A percentile compares a stretch with the other conserved stretches of the same genome.
Evolutionary conservation across 2,329 filamentous ascomycete species (phyloP).

Genomic region (Exophiala dermatitidis): DNA sequence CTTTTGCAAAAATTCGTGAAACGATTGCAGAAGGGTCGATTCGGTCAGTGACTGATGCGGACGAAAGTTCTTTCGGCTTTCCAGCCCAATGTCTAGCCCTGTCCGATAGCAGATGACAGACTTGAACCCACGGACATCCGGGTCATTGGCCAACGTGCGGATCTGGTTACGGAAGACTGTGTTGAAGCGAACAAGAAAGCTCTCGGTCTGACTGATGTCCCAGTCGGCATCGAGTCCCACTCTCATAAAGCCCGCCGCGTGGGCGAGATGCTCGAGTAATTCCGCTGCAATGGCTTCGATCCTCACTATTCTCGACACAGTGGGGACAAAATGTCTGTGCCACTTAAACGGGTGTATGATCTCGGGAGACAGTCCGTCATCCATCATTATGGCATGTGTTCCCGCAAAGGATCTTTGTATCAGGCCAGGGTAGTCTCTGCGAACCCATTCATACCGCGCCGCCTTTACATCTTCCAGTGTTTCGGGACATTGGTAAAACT

Average conservation of each 20-base stretch:
- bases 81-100: conserved; percentile 53
- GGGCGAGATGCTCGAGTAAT: conserved; percentile 49
- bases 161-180: conserved; percentile 50
- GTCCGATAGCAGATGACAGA: conserved; percentile 75
- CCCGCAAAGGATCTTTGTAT: conserved; percentile 60
- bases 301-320: conserved; percentile 63
- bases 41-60: conserved; percentile 26
- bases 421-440: conserved; percentile 50
- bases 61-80: conserved; percentile 27
- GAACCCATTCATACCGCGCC: conserved; percentile 43
- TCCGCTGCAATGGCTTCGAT: conserved; percentile 66
- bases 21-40: conserved; percentile 21
- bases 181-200: conserved; percentile 37
- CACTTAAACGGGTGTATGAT: conserved; percentile 54
- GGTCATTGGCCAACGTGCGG: conserved; percentile 52
- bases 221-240: conserved; percentile 35
- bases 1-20: conserved; percentile 24
- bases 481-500: conserved; percentile 56
- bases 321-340: conserved; percentile 59
- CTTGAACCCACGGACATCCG: conserved; percentile 71
- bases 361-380: conserved; percentile 60
- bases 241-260: conserved; percentile 36
- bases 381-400: conserved; percentile 68
- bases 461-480: conserved; percentile 53
- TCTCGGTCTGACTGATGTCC: conserved; percentile 28